phyloP scores from a whole-genome alignment of 768 basidiomycete genomes.

The Podaxis sp. region DNA sequence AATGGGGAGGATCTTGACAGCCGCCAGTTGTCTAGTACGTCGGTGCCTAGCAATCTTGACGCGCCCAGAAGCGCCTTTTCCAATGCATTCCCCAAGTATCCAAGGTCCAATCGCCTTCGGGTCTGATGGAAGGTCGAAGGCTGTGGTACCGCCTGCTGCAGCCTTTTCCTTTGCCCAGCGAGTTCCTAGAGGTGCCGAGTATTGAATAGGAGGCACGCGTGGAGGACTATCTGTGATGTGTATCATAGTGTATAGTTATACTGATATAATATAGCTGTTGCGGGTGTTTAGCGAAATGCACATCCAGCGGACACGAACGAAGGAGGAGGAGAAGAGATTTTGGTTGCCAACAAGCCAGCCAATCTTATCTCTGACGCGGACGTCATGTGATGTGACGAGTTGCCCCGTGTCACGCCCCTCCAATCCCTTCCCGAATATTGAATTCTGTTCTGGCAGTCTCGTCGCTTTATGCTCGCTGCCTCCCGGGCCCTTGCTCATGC shows the following conservation, averaged over 20 bases:
- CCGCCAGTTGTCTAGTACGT: slow-evolving; percentile 86
- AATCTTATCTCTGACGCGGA: slow-evolving; percentile 16
- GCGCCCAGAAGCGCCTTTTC: slow-evolving; percentile 91
- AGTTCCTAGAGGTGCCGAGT: slow-evolving; percentile 68
- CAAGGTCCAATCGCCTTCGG: slow-evolving; percentile 88
- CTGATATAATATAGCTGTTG: slow-evolving; percentile 25
- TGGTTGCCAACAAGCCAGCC: slow-evolving; percentile 12
- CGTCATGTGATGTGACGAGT: slow-evolving; percentile 18
- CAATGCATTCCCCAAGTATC: slow-evolving; percentile 91
- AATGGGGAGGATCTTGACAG: slow-evolving; percentile 92
- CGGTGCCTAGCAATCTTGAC: slow-evolving; percentile 92
- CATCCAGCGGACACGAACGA: slow-evolving; percentile 43
- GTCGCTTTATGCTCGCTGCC: slow-evolving; percentile 32
- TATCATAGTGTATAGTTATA: slow-evolving; percentile 34
- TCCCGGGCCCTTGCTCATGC: slow-evolving; percentile 33
- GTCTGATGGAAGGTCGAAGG: slow-evolving; percentile 83
- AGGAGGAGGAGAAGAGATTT: slow-evolving; percentile 18
- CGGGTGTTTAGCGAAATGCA: slow-evolving; percentile 32
- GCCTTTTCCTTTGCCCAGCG: slow-evolving; percentile 90
- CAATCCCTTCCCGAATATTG: neutral
- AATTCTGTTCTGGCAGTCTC: neutral
- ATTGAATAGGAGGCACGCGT: slow-evolving; percentile 70
- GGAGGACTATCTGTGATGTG: slow-evolving; percentile 56
- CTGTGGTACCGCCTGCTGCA: slow-evolving; percentile 67
- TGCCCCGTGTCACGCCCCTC: neutral